Evolutionary conservation across 2,329 filamentous ascomycete genomes (phyloP).

Genomic region (Phialocephala subalpina): DNA sequence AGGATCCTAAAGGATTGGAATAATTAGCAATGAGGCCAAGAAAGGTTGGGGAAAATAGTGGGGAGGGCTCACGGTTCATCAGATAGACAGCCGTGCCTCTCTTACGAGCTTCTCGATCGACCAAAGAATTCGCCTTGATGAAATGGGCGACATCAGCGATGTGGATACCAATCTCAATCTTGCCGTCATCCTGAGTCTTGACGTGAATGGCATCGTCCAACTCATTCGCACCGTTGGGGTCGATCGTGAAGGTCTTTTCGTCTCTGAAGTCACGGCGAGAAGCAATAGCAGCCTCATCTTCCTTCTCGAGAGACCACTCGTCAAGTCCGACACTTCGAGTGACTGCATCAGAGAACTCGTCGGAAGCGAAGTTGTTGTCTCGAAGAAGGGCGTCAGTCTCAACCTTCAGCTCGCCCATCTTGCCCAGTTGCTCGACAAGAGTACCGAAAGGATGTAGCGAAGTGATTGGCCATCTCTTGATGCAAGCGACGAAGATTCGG

Average conservation of each 20-base stretch:
- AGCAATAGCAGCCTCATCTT: slow-evolving; percentile 77
- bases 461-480: slow-evolving; percentile 99
- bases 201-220: slow-evolving; percentile 93
- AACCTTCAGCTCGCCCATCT: slow-evolving; percentile 96
- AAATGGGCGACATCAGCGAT: slow-evolving; percentile 96
- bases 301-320: slow-evolving; percentile 87
- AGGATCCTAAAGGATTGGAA: slow-evolving; percentile 55
- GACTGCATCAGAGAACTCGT: slow-evolving; percentile 97
- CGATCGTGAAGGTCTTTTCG: slow-evolving; percentile 90
- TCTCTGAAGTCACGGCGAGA: slow-evolving; percentile 88
- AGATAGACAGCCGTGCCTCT: slow-evolving; percentile 95
- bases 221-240: slow-evolving; percentile 86
- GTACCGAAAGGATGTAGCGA: slow-evolving; percentile 99
- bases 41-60: not conserved
- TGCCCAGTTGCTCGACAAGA: slow-evolving; percentile 93
- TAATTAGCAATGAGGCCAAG: slow-evolving; percentile 8
- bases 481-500: slow-evolving; percentile 97
- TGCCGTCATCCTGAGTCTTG: slow-evolving; percentile 82
- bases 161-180: slow-evolving; percentile 93
- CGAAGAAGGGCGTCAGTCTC: slow-evolving; percentile 96
- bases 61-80: slow-evolving; percentile 64
- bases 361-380: slow-evolving; percentile 98
- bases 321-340: slow-evolving; percentile 91
- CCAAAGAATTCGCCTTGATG: slow-evolving; percentile 93
- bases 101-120: slow-evolving; percentile 98